Evolutionary conservation across 371 early-diverging fungal species (phyloP).

Genomic region (Mortierella sp.): DNA sequence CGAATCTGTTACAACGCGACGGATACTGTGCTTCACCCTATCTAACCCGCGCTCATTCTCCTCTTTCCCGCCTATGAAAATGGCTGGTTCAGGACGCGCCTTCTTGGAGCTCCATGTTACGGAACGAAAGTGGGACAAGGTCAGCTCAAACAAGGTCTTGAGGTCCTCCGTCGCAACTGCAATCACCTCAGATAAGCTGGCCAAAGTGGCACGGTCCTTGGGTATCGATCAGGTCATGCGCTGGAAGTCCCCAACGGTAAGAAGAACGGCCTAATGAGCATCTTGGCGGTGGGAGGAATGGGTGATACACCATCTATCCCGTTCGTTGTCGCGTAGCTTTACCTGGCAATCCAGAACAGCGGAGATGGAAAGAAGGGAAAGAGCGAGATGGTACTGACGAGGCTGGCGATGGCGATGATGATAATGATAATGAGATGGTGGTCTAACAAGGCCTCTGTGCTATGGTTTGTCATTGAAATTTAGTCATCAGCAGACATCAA

Average conservation of each 20-base stretch:
- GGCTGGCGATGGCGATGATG: too few relatives aligned
- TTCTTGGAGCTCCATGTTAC: slow-evolving; percentile 49
- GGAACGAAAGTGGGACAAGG: slow-evolving; percentile 49
- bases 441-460: background rate
- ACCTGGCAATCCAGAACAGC: background rate
- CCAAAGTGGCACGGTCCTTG: slow-evolving; percentile 37
- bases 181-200: slow-evolving; percentile 22
- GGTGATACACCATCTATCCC: too few relatives aligned
- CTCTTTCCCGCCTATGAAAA: too few relatives aligned
- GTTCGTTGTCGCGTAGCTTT: background rate
- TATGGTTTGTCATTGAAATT: background rate
- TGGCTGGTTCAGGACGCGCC: slow-evolving; percentile 49
- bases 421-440: too few relatives aligned
- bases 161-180: slow-evolving; percentile 23
- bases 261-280: background rate
- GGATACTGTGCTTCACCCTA: too few relatives aligned
- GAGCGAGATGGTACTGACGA: background rate
- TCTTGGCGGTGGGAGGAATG: too few relatives aligned
- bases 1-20: background rate
- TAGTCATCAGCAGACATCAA: slow-evolving; percentile 34
- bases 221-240: slow-evolving; percentile 46
- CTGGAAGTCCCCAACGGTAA: slow-evolving; percentile 49
- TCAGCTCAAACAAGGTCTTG: slow-evolving; percentile 39
- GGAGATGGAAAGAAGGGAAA: background rate
- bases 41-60: too few relatives aligned